Evolutionary conservation across 2,329 filamentous ascomycete genomes (phyloP).

Genomic region (Botrytis paeoniae): DNA sequence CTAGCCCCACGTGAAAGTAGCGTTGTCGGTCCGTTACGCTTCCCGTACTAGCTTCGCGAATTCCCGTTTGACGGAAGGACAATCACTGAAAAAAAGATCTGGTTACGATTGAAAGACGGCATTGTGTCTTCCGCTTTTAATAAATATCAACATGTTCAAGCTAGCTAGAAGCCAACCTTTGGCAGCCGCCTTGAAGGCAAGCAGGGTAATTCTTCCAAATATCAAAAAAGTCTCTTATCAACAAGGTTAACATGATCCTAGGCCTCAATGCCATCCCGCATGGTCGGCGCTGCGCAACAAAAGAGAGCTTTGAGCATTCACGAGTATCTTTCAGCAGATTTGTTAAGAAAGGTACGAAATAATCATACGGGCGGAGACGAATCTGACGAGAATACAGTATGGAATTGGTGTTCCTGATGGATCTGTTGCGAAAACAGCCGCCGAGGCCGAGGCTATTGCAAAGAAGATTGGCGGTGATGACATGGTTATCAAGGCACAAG

Average conservation of each 20-base stretch:
- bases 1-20: conserved; percentile 26
- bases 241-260: conserved; percentile 38
- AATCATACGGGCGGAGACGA: conserved; percentile 25
- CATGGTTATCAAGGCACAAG: conserved; percentile 99
- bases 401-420: conserved; percentile 91
- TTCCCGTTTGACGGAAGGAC: conserved; percentile 18
- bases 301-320: conserved; percentile 95
- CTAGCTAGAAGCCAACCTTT: conserved; percentile 78
- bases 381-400: conserved; percentile 60
- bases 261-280: conserved; percentile 50
- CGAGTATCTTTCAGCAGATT: conserved; percentile 94
- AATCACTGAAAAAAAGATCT: conserved; percentile 22
- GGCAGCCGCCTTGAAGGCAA: conserved; percentile 74
- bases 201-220: conserved; percentile 58
- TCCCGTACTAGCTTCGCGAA: conserved; percentile 25
- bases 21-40: conserved; percentile 16
- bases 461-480: conserved; percentile 90
- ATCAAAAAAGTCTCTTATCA: conserved; percentile 24
- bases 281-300: conserved; percentile 65
- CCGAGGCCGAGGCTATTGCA: conserved; percentile 88
- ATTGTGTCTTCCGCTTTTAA: conserved; percentile 27
- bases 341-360: conserved; percentile 66
- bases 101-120: conserved; percentile 26
- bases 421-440: conserved; percentile 74
- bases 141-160: conserved; percentile 71